Conservation (phyloP, 139 green algal genomes). For the Chlorella sp. region DNA sequence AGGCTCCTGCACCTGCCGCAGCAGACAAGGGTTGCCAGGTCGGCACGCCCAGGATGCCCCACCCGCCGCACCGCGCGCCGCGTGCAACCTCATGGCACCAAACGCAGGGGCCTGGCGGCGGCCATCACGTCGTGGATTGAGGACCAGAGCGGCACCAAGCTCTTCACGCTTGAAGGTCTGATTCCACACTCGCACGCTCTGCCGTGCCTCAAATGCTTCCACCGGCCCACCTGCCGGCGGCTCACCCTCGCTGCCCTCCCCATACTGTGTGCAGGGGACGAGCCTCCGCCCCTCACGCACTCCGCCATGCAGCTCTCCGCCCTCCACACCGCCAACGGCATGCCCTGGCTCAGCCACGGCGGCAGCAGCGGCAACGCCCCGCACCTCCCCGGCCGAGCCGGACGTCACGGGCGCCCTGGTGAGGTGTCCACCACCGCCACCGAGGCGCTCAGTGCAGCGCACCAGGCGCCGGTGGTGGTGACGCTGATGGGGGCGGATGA, state of each 20-base stretch:
- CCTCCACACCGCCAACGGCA: not conserved
- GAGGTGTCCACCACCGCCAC: too few relatives aligned
- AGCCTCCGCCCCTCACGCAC: slow-evolving; percentile 6
- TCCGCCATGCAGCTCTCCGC: slow-evolving; percentile 6
- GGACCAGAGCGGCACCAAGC: slow-evolving; percentile 19
- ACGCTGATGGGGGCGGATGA: not conserved
- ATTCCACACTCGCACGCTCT: not conserved
- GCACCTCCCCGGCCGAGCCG: too few relatives aligned
- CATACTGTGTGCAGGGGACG: slow-evolving; percentile 12
- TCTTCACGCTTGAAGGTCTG: slow-evolving; percentile 29
- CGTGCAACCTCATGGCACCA: too few relatives aligned
- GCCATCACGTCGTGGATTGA: slow-evolving; percentile 36
- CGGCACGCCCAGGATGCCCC: too few relatives aligned
- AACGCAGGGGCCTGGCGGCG: slow-evolving; percentile 20
- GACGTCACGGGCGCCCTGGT: too few relatives aligned
- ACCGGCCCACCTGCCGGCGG: too few relatives aligned
- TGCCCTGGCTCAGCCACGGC: not conserved
- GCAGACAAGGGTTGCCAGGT: too few relatives aligned
- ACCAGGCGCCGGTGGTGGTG: not conserved
- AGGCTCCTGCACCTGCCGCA: not conserved
- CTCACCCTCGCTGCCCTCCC: too few relatives aligned
- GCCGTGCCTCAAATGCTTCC: not conserved
- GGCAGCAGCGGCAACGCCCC: not conserved
- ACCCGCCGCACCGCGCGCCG: too few relatives aligned
- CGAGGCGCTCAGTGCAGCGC: not conserved